These are phyloP conservation scores for Cyberlindnera amylophila DNA, from an alignment of 805 yeast genomes.

Conservation along the genomic window DNA sequence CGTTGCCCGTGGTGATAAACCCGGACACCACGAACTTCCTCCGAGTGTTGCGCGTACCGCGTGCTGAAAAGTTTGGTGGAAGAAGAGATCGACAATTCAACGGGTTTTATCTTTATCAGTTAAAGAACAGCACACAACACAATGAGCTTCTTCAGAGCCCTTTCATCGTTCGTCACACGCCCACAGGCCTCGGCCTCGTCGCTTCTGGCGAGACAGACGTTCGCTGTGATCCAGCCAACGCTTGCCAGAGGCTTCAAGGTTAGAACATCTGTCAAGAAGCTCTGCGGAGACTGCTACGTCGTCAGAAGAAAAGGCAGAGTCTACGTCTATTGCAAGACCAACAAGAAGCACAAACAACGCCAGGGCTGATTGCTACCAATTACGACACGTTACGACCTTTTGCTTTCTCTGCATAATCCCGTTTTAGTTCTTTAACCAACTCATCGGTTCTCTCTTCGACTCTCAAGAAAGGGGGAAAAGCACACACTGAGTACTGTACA, in stretches of 20 bases:
- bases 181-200: slow-evolving; percentile 19
- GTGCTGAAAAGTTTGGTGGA: slow-evolving; percentile 11
- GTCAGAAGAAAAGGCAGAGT: slow-evolving; percentile 95
- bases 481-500: not conserved
- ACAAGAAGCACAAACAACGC: slow-evolving; percentile 92
- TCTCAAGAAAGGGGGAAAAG: too few relatives aligned
- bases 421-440: not conserved
- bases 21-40: slow-evolving; percentile 1
- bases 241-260: slow-evolving; percentile 78
- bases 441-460: too few relatives aligned
- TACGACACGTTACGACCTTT: slow-evolving; percentile 2
- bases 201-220: slow-evolving; percentile 16
- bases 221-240: slow-evolving; percentile 27
- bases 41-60: not conserved
- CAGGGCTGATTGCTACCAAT: slow-evolving; percentile 48
- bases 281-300: slow-evolving; percentile 82
- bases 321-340: slow-evolving; percentile 87
- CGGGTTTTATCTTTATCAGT: too few relatives aligned
- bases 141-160: slow-evolving; percentile 21
- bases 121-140: not conserved
- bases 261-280: slow-evolving; percentile 87
- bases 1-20: not conserved
- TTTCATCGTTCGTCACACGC: slow-evolving; percentile 16
- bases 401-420: not conserved
- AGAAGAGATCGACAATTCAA: too few relatives aligned